phyloP scores from a whole-genome alignment of 163 green algal genomes.

The Chlamydomonas reinhardtii region DNA sequence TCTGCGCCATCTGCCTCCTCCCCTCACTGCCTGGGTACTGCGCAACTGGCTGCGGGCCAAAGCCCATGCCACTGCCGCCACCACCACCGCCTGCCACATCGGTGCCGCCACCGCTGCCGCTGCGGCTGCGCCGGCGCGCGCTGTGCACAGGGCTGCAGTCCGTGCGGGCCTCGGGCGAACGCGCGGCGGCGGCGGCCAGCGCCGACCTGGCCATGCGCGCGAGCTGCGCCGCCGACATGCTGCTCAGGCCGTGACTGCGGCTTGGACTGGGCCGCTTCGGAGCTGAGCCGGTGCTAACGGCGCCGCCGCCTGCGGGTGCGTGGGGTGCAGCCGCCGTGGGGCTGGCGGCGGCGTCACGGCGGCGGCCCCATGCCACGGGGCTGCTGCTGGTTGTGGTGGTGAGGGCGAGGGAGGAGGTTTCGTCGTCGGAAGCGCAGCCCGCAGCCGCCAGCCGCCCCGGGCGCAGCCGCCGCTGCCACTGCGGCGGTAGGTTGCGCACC shows the following conservation, averaged over 20 bases:
- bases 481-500: conserved; percentile 14
- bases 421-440: neutral
- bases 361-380: neutral
- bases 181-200: neutral
- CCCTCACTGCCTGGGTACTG: too few species aligned
- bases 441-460: conserved; percentile 17
- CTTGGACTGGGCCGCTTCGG: too few species aligned
- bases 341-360: neutral
- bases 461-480: conserved; percentile 1
- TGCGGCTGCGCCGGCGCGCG: neutral
- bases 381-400: too few species aligned
- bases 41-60: too few species aligned
- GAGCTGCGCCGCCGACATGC: conserved; percentile 23
- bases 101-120: neutral
- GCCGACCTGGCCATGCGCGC: conserved; percentile 4
- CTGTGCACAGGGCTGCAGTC: conserved; percentile 3
- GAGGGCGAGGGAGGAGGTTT: neutral
- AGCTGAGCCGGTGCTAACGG: too few species aligned
- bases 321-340: neutral
- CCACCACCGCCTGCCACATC: neutral
- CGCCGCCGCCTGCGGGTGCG: too few species aligned
- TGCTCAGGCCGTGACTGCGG: neutral
- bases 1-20: too few species aligned
- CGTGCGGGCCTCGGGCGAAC: neutral
- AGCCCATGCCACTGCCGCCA: too few species aligned